Evolutionary conservation across 768 basidiomycete genomes (phyloP).

Genomic region (Panellus pusillus): DNA sequence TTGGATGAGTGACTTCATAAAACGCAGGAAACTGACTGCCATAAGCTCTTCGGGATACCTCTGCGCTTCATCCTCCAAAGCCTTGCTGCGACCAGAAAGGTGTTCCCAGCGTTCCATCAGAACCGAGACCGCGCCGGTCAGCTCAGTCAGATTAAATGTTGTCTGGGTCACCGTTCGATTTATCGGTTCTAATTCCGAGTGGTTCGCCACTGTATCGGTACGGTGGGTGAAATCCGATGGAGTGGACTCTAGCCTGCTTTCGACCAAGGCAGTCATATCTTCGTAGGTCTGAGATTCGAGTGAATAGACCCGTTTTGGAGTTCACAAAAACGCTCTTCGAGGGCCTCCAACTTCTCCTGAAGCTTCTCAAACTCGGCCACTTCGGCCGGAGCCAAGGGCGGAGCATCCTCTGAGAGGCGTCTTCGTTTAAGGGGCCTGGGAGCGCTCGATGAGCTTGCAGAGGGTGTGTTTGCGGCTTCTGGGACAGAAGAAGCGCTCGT

Average conservation of each 20-base stretch:
- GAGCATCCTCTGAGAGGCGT: conserved; percentile 21
- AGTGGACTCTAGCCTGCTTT: conserved; percentile 1
- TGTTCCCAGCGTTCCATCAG: neutral
- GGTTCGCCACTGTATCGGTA: neutral
- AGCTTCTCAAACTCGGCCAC: conserved; percentile 23
- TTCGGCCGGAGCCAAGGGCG: conserved; percentile 21
- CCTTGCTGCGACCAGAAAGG: neutral
- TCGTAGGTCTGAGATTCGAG: neutral
- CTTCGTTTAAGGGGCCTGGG: conserved; percentile 31
- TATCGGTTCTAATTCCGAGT: neutral
- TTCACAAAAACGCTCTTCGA: conserved; percentile 20
- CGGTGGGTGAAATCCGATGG: neutral
- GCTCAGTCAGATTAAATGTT: neutral
- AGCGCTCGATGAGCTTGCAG: conserved; percentile 11
- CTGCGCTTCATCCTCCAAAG: neutral
- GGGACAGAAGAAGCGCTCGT: neutral
- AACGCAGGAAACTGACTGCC: neutral
- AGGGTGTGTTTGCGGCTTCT: neutral
- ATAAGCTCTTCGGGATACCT: conserved; percentile 3
- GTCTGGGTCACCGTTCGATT: neutral
- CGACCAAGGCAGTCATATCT: conserved; percentile 1
- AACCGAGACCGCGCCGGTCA: neutral
- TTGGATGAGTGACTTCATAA: neutral
- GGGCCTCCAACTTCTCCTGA: conserved; percentile 21
- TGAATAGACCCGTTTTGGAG: neutral